A percentile compares a stretch with the other conserved stretches of the same genome.
phyloP scores from a whole-genome alignment of 371 early-diverging fungal species.

The Mortierella sp. region DNA sequence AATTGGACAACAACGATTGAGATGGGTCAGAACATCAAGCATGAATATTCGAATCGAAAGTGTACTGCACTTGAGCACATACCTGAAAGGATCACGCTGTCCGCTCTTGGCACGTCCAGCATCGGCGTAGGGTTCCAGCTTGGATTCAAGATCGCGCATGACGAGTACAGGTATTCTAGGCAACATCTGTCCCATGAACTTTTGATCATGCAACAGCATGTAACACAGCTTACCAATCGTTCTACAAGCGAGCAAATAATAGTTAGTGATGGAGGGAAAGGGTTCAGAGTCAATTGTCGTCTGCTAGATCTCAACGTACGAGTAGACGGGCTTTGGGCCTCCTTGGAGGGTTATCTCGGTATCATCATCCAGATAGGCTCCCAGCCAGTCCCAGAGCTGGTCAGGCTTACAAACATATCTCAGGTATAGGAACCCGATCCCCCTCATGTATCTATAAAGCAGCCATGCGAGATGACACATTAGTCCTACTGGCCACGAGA shows the following conservation, averaged over 20 bases:
- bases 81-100: slow-evolving; percentile 48
- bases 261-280: no score
- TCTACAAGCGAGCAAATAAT: slow-evolving; percentile 39
- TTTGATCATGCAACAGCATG: slow-evolving; percentile 74
- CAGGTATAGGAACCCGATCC: slow-evolving; percentile 85
- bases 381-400: slow-evolving; percentile 87
- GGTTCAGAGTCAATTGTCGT: slow-evolving; percentile 3
- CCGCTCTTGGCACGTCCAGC: slow-evolving; percentile 41
- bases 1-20: neutral
- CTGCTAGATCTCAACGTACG: slow-evolving; percentile 56
- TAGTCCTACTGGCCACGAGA: no score
- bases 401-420: slow-evolving; percentile 87
- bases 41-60: neutral
- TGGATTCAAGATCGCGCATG: slow-evolving; percentile 77
- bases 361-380: slow-evolving; percentile 82
- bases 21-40: no score
- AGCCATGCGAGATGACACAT: neutral
- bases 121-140: slow-evolving; percentile 67
- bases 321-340: slow-evolving; percentile 69
- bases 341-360: slow-evolving; percentile 75
- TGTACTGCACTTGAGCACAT: slow-evolving; percentile 6
- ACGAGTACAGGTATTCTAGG: slow-evolving; percentile 89
- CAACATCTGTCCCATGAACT: slow-evolving; percentile 81
- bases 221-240: slow-evolving; percentile 79
- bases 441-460: slow-evolving; percentile 77